Conservation (phyloP, 257 asterid species). For the Gardenia jasminoides region DNA sequence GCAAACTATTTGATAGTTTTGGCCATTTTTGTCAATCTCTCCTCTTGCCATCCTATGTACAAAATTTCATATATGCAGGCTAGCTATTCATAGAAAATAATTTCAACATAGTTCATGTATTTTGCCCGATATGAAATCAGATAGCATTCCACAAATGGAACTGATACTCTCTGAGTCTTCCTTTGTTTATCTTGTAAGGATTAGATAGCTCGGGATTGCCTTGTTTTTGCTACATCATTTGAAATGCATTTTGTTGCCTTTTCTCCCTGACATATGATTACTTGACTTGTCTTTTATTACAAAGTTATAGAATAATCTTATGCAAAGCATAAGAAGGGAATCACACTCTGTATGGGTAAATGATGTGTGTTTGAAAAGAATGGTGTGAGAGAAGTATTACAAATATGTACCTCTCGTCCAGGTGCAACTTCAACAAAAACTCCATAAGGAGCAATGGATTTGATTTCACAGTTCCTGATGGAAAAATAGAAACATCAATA, state of each 20-base stretch:
- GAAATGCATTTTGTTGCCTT: not conserved
- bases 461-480: slow-evolving; percentile 91
- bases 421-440: slow-evolving; percentile 90
- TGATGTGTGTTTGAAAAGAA: not conserved
- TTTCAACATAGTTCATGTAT: not conserved
- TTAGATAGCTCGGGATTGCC: not conserved
- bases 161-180: slow-evolving; percentile 1
- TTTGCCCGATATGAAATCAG: not conserved
- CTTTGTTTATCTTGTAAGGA: not conserved
- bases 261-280: not conserved
- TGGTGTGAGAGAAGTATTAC: not conserved
- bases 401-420: slow-evolving; percentile 78
- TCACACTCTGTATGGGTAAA: not conserved
- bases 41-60: not conserved
- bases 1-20: not conserved
- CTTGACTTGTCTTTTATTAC: not conserved
- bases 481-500: not conserved
- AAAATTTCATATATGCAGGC: not conserved
- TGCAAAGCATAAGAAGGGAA: not conserved
- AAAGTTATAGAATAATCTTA: not conserved
- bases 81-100: not conserved
- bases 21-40: not conserved
- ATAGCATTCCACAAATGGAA: not conserved
- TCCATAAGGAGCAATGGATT: slow-evolving; percentile 86
- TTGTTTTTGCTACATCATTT: not conserved